phyloP scores from a whole-genome alignment of 2,329 filamentous ascomycete species.

The Dactylonectria estremocensis region DNA sequence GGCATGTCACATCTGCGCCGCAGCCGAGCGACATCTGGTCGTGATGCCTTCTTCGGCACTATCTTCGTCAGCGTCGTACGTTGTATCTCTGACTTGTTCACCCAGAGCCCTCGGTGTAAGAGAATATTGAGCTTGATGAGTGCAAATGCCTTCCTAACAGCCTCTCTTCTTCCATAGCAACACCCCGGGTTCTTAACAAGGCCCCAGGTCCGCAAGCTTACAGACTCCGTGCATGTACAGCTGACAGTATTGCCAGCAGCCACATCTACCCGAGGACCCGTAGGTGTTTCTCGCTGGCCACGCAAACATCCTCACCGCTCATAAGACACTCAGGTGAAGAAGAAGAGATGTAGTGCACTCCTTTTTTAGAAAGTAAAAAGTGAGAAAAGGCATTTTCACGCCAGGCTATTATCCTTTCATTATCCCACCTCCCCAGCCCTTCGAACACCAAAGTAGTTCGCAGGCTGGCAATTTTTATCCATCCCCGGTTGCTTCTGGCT shows the following conservation, averaged over 20 bases:
- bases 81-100: not conserved
- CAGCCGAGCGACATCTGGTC: not conserved
- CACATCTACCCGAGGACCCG: not conserved
- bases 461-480: too few relatives aligned
- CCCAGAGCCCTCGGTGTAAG: not conserved
- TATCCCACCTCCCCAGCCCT: too few relatives aligned
- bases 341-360: too few relatives aligned
- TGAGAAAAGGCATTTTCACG: too few relatives aligned
- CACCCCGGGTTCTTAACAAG: not conserved
- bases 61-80: not conserved
- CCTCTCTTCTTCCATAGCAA: not conserved
- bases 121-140: not conserved
- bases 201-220: not conserved
- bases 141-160: not conserved
- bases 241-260: too few relatives aligned
- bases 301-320: too few relatives aligned
- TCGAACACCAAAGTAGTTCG: too few relatives aligned
- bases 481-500: too few relatives aligned
- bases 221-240: not conserved
- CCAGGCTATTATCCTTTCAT: too few relatives aligned
- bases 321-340: too few relatives aligned
- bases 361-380: too few relatives aligned
- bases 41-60: not conserved
- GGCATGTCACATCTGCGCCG: not conserved
- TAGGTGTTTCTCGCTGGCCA: not conserved